Conservation (phyloP, 1,139 yeast genomes). For the Geotrichum bryndzae region DNA sequence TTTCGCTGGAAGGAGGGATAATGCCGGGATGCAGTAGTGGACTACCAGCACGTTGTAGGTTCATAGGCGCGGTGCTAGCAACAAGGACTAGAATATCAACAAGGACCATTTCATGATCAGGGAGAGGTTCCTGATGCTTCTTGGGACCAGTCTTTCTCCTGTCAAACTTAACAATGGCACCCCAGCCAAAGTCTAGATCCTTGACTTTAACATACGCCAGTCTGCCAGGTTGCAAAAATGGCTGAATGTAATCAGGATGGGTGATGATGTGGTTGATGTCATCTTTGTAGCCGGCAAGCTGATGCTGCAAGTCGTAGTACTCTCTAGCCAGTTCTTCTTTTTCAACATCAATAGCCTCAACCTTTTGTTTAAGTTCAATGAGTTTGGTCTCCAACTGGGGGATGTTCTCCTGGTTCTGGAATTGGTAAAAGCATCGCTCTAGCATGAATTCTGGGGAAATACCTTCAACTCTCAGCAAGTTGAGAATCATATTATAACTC, state of each 20-base stretch:
- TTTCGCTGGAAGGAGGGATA: conserved; percentile 73
- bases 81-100: conserved; percentile 68
- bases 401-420: conserved; percentile 86
- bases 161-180: conserved; percentile 40
- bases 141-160: conserved; percentile 46
- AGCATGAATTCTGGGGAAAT: conserved; percentile 97
- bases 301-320: conserved; percentile 74
- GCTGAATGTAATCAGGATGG: conserved; percentile 81
- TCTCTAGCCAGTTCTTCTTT: conserved; percentile 72
- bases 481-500: conserved; percentile 95
- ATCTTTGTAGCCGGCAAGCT: conserved; percentile 60
- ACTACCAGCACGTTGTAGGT: conserved; percentile 40
- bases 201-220: conserved; percentile 59
- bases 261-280: conserved; percentile 82
- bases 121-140: conserved; percentile 39
- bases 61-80: conserved; percentile 58
- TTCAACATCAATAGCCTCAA: conserved; percentile 51
- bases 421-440: conserved; percentile 88
- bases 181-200: conserved; percentile 81
- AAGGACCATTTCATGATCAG: conserved; percentile 69
- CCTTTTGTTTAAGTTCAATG: conserved; percentile 46
- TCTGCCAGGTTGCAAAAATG: conserved; percentile 86
- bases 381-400: conserved; percentile 72
- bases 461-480: conserved; percentile 94
- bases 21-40: conserved; percentile 84